Evolutionary conservation across 768 basidiomycete species (phyloP), one percentile per base, ranked within the genome.

Genomic region (Leccinum fibrillosum): DNA sequence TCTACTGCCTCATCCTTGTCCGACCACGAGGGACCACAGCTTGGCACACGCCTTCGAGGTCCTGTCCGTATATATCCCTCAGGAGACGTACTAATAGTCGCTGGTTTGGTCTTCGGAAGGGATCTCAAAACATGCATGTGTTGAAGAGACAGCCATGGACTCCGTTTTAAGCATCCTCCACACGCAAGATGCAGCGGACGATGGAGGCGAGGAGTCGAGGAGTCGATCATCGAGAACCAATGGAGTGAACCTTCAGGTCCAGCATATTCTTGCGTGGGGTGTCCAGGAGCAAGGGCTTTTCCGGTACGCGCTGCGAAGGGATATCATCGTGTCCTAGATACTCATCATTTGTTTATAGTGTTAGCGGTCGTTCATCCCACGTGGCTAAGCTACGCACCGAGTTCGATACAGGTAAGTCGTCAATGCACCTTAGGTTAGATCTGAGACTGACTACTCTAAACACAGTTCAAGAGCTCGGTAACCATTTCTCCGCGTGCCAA

Each of bases 261-360:
- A 94, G 66, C 92, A 94, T 74, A 67, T 94, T 55, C 73, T 90
- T 67, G 75, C 80, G 28, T 94, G 92, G 90, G 92, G 92, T 48
- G 73, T 93, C 12, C 84, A 90, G 69, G 92, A 94, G 70, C 90
- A 93, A 70, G 92, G 92, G 4, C 75, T 94, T 52, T 94, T 94
- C 70, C 82, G 91, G 92, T 90, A 66, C 64, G 85, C 73, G 30
- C 12, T 49, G 26, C 37, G n/a, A 52, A 47, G 8, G 15, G 57
- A 49, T 49, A 23, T 47, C 39, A 28, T 49, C 47, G 2, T 8
- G 37, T 35, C 5, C 21, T 49, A n/a, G 25, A 49, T 47, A 44
- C 34, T 67, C 26, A 61, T 63, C 47, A 53, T 57, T 59, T 58
- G 5, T 37, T 50, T 58, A n/a, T 53, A 92, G 95, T 55, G 85